These are phyloP conservation scores for Novymonas esmeraldas DNA, from an alignment of 208 protist species.

Conservation along the genomic window DNA sequence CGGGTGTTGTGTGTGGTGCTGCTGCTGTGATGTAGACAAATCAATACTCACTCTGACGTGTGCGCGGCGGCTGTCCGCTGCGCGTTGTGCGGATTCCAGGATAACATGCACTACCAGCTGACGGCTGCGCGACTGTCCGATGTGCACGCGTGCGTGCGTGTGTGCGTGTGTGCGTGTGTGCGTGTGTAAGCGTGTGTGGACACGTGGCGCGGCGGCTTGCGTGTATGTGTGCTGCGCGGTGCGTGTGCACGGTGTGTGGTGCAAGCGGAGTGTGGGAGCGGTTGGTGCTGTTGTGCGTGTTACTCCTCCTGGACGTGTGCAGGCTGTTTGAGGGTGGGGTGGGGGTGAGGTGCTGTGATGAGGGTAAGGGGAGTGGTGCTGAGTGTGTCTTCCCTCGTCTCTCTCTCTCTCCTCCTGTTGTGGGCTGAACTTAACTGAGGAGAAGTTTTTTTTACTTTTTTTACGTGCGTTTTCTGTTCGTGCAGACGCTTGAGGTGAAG, in stretches of 20 bases:
- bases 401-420: too few species aligned
- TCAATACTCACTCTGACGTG: conserved; percentile 57
- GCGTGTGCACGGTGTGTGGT: background rate
- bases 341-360: background rate
- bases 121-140: conserved; percentile 9
- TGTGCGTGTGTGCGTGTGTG: background rate
- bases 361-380: background rate
- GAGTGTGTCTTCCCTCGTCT: too few species aligned
- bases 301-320: conserved; percentile 2
- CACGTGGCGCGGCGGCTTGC: background rate
- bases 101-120: conserved; percentile 65
- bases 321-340: background rate
- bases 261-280: conserved; percentile 8
- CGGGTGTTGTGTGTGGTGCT: background rate
- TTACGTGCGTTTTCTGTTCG: too few species aligned
- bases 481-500: background rate
- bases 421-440: too few species aligned
- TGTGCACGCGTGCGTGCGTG: background rate
- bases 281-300: conserved; percentile 7
- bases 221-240: background rate
- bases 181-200: background rate
- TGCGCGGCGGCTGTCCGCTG: conserved; percentile 21
- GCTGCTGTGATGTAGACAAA: conserved; percentile 42
- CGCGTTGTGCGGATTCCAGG: conserved; percentile 40
- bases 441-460: too few species aligned